phyloP scores from a whole-genome alignment of 768 basidiomycete genomes.

The Flagelloscypha sp. region DNA sequence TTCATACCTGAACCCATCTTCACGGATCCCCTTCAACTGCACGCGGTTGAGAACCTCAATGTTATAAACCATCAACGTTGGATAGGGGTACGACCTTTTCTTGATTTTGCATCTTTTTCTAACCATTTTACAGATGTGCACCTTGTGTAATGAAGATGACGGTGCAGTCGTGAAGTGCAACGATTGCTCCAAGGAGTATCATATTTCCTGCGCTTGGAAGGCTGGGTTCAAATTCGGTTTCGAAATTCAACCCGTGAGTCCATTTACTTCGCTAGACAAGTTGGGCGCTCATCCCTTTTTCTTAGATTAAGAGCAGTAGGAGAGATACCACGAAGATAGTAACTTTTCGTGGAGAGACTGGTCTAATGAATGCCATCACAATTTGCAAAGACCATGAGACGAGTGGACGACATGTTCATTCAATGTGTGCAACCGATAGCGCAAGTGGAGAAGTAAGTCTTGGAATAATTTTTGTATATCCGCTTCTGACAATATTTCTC shows the following conservation, averaged over 20 bases:
- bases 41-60: conserved; percentile 81
- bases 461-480: background rate
- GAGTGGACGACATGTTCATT: conserved; percentile 61
- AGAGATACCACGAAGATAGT: conserved; percentile 57
- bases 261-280: background rate
- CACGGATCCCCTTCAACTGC: conserved; percentile 64
- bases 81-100: conserved; percentile 48
- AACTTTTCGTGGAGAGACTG: conserved; percentile 71
- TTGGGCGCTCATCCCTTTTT: background rate
- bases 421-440: conserved; percentile 80
- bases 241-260: conserved; percentile 74
- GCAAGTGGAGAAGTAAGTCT: conserved; percentile 65
- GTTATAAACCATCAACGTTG: conserved; percentile 64
- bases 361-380: conserved; percentile 70
- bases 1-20: conserved; percentile 83
- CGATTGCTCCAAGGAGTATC: conserved; percentile 76
- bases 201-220: conserved; percentile 87
- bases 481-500: conserved; percentile 1
- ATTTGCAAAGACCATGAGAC: conserved; percentile 73
- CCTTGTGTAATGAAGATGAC: conserved; percentile 58
- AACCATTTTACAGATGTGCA: conserved; percentile 48
- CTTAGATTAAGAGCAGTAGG: conserved; percentile 69
- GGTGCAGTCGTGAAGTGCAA: conserved; percentile 81
- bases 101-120: background rate
- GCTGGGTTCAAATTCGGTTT: conserved; percentile 83